Base-by-base conservation (phyloP, 1,284 basidiomycete genomes). In the Heterobasidion occidentale region DNA sequence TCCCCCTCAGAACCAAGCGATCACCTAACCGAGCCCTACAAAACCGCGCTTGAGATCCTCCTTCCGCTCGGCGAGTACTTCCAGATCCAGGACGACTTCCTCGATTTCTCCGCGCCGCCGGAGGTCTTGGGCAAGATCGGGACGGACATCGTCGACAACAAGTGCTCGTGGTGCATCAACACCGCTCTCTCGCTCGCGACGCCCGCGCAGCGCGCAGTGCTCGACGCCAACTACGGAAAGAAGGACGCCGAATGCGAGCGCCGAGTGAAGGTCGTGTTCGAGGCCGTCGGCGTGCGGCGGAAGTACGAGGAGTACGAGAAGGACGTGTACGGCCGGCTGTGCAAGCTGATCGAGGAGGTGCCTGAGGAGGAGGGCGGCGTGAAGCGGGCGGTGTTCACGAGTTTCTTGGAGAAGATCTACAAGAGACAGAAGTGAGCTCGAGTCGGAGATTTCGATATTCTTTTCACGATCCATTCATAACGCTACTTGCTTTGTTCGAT, bases 141-240 rank as follows among this genome's bases (percentile, higher is more conserved):
- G 36, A 98, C 96, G 19, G 97, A 99, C 72, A 99, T 99, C 66
- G 73, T 97, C 57, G 96, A 99, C 75, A 98, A 98, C 84, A 99
- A 99, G 76, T 99, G 97, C 76, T 92, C 90, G 46, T 99, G 96
- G 97, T 89, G 90, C 68, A 79, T 99, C 72, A 98, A 98, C 74
- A 86, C 86, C 17, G 96, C 94, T 36, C 80, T 99, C 59, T 75
- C 78, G 15, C 65, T 77, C 52, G 83, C 78, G 2, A 75, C 71
- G 2, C 72, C 79, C 0, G 74, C 66, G 68, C 92, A 80, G 78
- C 83, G 74, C 46, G 68, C 68, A 46, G 66, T 84, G 62, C 81
- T 79, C 36, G 82, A 94, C 63, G 84, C 80, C 46, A 92, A 94
- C 74, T 99, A 99, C 69, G 96, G 96, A 7, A 77, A 81, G 59